Evolutionary conservation across 2,329 filamentous ascomycete genomes (phyloP).

Genomic region (Gaeumannomyces tritici): DNA sequence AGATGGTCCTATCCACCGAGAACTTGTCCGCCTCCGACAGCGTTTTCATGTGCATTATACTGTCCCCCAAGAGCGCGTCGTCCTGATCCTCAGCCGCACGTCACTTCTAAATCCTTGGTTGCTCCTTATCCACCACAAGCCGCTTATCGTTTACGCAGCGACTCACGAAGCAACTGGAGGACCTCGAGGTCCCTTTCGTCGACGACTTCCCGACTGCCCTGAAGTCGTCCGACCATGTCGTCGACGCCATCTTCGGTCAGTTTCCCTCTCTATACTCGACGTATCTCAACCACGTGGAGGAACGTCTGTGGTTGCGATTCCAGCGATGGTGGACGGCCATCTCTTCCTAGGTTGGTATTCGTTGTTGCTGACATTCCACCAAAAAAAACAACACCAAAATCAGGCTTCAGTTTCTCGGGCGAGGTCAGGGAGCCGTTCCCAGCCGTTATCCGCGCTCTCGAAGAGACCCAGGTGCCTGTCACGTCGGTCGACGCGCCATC

Average conservation of each 20-base stretch:
- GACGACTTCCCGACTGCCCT: slow-evolving; percentile 66
- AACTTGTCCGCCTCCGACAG: slow-evolving; percentile 3
- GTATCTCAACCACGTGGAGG: background rate
- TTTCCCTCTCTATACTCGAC: slow-evolving; percentile 8
- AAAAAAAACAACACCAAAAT: no score
- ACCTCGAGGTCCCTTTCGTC: slow-evolving; percentile 74
- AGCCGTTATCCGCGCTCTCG: slow-evolving; percentile 66
- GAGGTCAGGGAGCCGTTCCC: slow-evolving; percentile 90
- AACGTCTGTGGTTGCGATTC: no score
- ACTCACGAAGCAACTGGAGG: slow-evolving; percentile 72
- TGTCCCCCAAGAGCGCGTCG: background rate
- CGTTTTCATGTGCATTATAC: slow-evolving; percentile 10
- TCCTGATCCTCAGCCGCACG: no score
- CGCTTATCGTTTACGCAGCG: slow-evolving; percentile 44
- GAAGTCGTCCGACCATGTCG: slow-evolving; percentile 62
- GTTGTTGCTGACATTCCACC: no score
- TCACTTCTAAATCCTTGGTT: no score
- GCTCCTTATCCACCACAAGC: background rate
- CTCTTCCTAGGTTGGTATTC: no score
- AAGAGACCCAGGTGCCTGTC: slow-evolving; percentile 64
- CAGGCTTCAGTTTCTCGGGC: slow-evolving; percentile 85
- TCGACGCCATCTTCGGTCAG: slow-evolving; percentile 88
- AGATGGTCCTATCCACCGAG: background rate
- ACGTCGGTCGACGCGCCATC: slow-evolving; percentile 88
- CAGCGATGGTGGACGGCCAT: no score